These are phyloP conservation scores for Neofusicoccum cordaticola DNA, from an alignment of 2,329 filamentous ascomycete species.

Conservation along the genomic window DNA sequence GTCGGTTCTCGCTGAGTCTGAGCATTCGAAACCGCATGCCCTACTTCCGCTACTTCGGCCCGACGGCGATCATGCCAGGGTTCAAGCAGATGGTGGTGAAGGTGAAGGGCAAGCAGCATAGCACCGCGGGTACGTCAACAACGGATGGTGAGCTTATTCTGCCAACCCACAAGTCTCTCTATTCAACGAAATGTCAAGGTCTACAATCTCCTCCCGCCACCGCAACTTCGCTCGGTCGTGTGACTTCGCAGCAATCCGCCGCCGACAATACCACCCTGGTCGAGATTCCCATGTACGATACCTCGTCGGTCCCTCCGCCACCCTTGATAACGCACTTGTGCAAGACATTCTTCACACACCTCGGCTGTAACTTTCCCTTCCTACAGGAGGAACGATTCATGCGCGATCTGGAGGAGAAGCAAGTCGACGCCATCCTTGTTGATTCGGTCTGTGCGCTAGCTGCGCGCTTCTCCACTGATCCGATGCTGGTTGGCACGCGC, in stretches of 20 bases:
- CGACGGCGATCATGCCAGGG: constrained; percentile 85
- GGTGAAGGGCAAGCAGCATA: constrained; percentile 63
- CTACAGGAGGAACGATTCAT: constrained; percentile 70
- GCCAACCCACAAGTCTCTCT: not conserved
- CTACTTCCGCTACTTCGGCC: constrained; percentile 88
- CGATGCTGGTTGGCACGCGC: constrained; percentile 42
- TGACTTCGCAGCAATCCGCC: constrained; percentile 23
- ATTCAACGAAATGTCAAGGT: constrained; percentile 21
- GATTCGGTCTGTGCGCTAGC: constrained; percentile 81
- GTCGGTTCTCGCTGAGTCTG: constrained; percentile 31
- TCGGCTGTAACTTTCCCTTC: constrained; percentile 86
- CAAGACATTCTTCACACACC: constrained; percentile 75
- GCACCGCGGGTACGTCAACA: constrained; percentile 54
- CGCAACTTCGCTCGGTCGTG: not conserved
- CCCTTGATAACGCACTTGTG: constrained; percentile 73
- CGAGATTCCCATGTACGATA: constrained; percentile 70
- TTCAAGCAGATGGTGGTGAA: constrained; percentile 91
- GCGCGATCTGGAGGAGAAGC: constrained; percentile 74
- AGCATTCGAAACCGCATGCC: constrained; percentile 67
- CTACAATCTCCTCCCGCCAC: constrained; percentile 30
- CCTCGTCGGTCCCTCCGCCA: constrained; percentile 67
- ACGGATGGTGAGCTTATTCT: constrained; percentile 40
- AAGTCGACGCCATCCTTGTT: constrained; percentile 78
- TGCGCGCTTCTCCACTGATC: constrained; percentile 70
- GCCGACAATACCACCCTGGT: constrained; percentile 43